Conservation (phyloP, 495 filamentous ascomycete genomes). For the Aspergillus conjunctus region DNA sequence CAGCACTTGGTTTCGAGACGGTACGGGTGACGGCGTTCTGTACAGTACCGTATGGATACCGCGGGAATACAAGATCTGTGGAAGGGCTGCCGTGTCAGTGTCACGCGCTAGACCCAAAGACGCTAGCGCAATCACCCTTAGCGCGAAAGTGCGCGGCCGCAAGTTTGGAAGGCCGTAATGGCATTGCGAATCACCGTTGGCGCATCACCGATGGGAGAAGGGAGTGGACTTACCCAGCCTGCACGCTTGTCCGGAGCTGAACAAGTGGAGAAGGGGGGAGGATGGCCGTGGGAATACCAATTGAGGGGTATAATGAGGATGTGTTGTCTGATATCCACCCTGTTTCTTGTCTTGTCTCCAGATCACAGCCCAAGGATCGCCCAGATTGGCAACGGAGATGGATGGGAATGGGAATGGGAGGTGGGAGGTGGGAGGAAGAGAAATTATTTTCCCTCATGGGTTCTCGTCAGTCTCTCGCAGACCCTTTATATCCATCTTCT, state of each 20-base stretch:
- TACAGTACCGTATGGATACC: constrained; percentile 15
- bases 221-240: not conserved
- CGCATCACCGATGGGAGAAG: constrained; percentile 14
- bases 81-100: constrained; percentile 16
- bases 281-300: not conserved
- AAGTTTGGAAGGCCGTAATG: constrained; percentile 1
- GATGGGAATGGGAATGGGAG: not conserved
- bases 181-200: constrained; percentile 11
- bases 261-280: not conserved
- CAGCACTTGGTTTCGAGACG: constrained; percentile 12
- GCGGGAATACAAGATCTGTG: constrained; percentile 13
- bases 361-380: constrained; percentile 8
- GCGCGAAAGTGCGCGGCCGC: constrained; percentile 21
- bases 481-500: constrained; percentile 14
- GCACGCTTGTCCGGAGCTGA: not conserved
- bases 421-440: constrained; percentile 3
- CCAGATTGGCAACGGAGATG: not conserved
- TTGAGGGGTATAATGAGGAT: not conserved
- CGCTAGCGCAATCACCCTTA: constrained; percentile 20
- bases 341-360: not conserved
- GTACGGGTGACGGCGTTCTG: constrained; percentile 5
- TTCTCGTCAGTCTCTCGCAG: not conserved
- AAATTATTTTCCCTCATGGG: constrained; percentile 5
- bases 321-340: not conserved
- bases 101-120: constrained; percentile 17